Percentiles rank a stretch among this genome's conserved stretches.
phyloP scores from a whole-genome alignment of 768 basidiomycete genomes.

The Russula brevipes region DNA sequence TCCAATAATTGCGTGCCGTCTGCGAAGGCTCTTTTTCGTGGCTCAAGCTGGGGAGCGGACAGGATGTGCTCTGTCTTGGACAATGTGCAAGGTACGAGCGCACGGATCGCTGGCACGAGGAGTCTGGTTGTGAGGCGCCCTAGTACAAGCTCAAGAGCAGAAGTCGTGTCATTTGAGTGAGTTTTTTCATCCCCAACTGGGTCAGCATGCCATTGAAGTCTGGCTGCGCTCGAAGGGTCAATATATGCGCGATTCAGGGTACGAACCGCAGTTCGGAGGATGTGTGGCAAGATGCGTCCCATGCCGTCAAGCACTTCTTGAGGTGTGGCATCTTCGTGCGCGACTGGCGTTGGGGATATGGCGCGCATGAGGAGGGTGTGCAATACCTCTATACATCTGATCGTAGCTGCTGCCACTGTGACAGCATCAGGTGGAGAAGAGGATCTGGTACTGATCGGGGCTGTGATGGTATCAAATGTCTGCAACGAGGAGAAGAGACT shows the following conservation, averaged over 20 bases:
- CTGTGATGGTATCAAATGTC: slow-evolving; percentile 1
- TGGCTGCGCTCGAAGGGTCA: neutral
- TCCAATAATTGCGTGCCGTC: slow-evolving; percentile 4
- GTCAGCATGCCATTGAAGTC: neutral
- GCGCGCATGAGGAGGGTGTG: slow-evolving; percentile 4
- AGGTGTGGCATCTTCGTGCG: neutral
- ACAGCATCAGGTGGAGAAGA: neutral
- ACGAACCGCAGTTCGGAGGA: neutral
- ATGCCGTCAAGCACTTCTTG: slow-evolving; percentile 7
- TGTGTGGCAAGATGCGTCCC: neutral
- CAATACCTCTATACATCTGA: slow-evolving; percentile 7
- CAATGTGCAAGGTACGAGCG: slow-evolving; percentile 14
- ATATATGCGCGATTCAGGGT: neutral
- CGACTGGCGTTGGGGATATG: neutral
- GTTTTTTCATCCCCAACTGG: neutral
- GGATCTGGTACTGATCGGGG: neutral
- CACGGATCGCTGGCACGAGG: slow-evolving; percentile 11
- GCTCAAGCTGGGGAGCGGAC: neutral
- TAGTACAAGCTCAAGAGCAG: slow-evolving; percentile 6
- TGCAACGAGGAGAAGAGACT: slow-evolving; percentile 18
- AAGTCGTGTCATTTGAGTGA: neutral
- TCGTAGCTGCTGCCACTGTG: neutral
- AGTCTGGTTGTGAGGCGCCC: neutral
- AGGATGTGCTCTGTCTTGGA: slow-evolving; percentile 6
- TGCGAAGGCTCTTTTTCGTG: neutral